Evolutionary conservation across 805 yeast genomes (phyloP).

Genomic region (Debaryomyces prosopidis): DNA sequence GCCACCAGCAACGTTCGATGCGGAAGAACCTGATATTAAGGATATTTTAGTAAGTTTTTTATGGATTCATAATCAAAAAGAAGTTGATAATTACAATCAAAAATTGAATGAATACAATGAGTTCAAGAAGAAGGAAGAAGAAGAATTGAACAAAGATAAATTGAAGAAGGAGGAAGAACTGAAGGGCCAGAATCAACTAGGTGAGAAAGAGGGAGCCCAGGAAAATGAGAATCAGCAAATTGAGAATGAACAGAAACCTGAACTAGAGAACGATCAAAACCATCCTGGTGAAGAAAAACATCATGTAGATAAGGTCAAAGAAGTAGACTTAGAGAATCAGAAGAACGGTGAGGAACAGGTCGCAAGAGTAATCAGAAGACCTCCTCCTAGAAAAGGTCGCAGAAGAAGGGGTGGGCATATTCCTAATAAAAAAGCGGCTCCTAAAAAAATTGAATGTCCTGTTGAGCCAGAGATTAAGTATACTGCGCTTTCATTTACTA

Average conservation of each 20-base stretch:
- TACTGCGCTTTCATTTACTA: slow-evolving; percentile 66
- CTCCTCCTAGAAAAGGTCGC: slow-evolving; percentile 14
- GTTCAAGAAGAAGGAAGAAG: slow-evolving; percentile 26
- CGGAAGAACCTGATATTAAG: slow-evolving; percentile 18
- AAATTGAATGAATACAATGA: slow-evolving; percentile 29
- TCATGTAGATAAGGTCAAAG: not conserved
- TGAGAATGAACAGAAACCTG: slow-evolving; percentile 16
- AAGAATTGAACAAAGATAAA: slow-evolving; percentile 23
- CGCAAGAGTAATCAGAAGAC: slow-evolving; percentile 14
- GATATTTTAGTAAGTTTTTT: slow-evolving; percentile 51
- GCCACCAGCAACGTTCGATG: slow-evolving; percentile 25
- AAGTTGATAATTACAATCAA: slow-evolving; percentile 47
- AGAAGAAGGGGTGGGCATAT: slow-evolving; percentile 13
- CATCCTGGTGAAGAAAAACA: slow-evolving; percentile 15
- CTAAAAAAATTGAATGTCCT: slow-evolving; percentile 30
- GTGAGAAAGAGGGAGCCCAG: slow-evolving; percentile 22
- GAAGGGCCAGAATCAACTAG: slow-evolving; percentile 15
- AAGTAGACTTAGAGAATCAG: slow-evolving; percentile 3
- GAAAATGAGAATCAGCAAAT: slow-evolving; percentile 12
- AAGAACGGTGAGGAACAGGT: slow-evolving; percentile 12
- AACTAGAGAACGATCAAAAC: slow-evolving; percentile 9
- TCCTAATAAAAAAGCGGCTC: slow-evolving; percentile 5
- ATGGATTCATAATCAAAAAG: slow-evolving; percentile 51
- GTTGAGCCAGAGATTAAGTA: slow-evolving; percentile 46
- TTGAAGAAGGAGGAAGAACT: slow-evolving; percentile 26